Conservation (phyloP, 805 yeast genomes). For the Wickerhamiella shivajii region DNA sequence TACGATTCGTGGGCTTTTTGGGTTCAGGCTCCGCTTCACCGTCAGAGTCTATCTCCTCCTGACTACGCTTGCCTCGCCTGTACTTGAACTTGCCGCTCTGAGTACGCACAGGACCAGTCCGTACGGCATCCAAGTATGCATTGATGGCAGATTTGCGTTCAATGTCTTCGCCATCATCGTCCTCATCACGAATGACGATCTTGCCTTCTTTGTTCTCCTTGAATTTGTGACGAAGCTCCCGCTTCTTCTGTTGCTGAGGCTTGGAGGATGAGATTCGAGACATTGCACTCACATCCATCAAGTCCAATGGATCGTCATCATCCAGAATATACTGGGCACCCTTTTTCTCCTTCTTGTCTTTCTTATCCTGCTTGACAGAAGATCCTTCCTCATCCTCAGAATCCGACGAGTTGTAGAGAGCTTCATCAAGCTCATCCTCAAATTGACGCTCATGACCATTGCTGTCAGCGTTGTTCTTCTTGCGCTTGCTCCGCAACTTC, state of each 20-base stretch:
- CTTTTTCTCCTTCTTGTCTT: constrained; percentile 21
- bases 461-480: constrained; percentile 31
- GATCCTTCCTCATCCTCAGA: constrained; percentile 38
- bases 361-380: not conserved
- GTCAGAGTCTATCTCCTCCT: constrained; percentile 38
- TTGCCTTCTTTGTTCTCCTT: constrained; percentile 48
- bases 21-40: constrained; percentile 27
- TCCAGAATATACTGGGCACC: constrained; percentile 58
- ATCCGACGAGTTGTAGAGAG: constrained; percentile 61
- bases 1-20: constrained; percentile 1
- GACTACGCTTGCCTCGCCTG: constrained; percentile 45
- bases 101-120: constrained; percentile 86
- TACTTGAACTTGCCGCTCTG: constrained; percentile 83
- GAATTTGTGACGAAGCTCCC: constrained; percentile 20
- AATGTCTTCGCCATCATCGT: constrained; percentile 17
- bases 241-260: constrained; percentile 43
- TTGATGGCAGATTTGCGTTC: constrained; percentile 45
- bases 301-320: constrained; percentile 66
- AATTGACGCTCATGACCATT: constrained; percentile 36
- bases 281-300: constrained; percentile 70
- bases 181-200: constrained; percentile 41
- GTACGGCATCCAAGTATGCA: constrained; percentile 89
- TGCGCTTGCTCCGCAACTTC: constrained; percentile 71
- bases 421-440: constrained; percentile 85
- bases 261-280: constrained; percentile 80